Percentiles rank a stretch among this genome's conserved stretches.
phyloP scores from a whole-genome alignment of 2,329 filamentous ascomycete species.

The Coniochaeta hoffmannii region DNA sequence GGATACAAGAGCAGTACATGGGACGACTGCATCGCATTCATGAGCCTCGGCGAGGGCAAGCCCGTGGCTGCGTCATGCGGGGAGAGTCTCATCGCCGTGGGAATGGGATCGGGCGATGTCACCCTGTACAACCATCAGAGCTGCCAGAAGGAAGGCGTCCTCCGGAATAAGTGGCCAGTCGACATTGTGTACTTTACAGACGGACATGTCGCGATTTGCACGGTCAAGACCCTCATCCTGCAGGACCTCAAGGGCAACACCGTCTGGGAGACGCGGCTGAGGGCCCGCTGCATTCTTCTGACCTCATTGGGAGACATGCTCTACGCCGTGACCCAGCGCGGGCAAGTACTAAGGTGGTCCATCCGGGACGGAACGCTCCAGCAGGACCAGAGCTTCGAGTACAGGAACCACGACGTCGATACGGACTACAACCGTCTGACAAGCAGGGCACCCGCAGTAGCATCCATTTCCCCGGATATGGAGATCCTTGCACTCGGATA shows the following conservation, averaged over 20 bases:
- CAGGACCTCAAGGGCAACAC: conserved; percentile 8
- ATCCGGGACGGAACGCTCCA: conserved; percentile 8
- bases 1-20: conserved; percentile 9
- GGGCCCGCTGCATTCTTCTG: conserved; percentile 10
- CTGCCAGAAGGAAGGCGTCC: conserved; percentile 7
- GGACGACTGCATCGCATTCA: conserved; percentile 14
- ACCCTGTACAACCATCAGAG: conserved; percentile 9
- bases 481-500: conserved; percentile 15
- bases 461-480: conserved; percentile 11
- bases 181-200: conserved; percentile 9
- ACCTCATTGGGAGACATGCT: conserved; percentile 1
- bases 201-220: conserved; percentile 4
- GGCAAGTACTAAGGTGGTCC: conserved; percentile 11
- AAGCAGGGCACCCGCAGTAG: conserved; percentile 8
- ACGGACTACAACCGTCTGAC: neutral
- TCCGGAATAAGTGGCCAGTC: conserved; percentile 4
- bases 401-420: conserved; percentile 6
- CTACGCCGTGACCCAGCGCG: conserved; percentile 8
- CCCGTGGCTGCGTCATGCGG: conserved; percentile 9
- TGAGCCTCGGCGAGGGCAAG: conserved; percentile 9
- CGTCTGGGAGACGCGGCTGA: conserved; percentile 9
- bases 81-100: conserved; percentile 9
- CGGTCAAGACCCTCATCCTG: conserved; percentile 6
- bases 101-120: conserved; percentile 11
- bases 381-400: conserved; percentile 9